phyloP scores from a whole-genome alignment of 1,139 yeast genomes.

The Petasospora rhodanensis region DNA sequence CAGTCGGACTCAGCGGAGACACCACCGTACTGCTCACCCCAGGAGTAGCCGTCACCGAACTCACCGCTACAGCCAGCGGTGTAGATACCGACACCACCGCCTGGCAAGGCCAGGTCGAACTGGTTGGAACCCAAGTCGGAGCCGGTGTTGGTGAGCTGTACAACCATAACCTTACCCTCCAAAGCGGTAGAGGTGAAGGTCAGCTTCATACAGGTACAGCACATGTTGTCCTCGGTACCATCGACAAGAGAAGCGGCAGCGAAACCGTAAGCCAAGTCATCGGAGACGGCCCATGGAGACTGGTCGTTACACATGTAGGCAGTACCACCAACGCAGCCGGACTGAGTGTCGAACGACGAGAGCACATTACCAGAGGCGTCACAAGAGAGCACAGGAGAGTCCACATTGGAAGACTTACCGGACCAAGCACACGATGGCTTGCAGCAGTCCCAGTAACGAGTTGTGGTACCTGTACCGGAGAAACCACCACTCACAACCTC shows the following conservation, averaged over 20 bases:
- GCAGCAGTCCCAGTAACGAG: slow-evolving; percentile 15
- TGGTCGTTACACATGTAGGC: slow-evolving; percentile 15
- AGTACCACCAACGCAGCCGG: slow-evolving; percentile 13
- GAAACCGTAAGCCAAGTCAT: slow-evolving; percentile 13
- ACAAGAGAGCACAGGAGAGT: slow-evolving; percentile 10
- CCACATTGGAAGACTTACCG: slow-evolving; percentile 9
- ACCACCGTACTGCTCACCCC: slow-evolving; percentile 15
- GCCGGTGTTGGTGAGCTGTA: slow-evolving; percentile 14
- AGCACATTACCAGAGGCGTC: slow-evolving; percentile 12
- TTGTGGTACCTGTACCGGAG: slow-evolving; percentile 11
- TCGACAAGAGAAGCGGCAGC: slow-evolving; percentile 14
- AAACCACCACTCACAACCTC: slow-evolving; percentile 5
- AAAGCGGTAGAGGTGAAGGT: slow-evolving; percentile 11
- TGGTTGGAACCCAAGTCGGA: slow-evolving; percentile 10
- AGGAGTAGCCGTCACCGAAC: slow-evolving; percentile 10
- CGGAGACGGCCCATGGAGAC: slow-evolving; percentile 10
- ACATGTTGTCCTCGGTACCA: slow-evolving; percentile 11
- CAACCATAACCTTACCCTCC: slow-evolving; percentile 10
- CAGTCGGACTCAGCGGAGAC: slow-evolving; percentile 6
- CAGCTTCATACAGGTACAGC: slow-evolving; percentile 13
- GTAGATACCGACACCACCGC: slow-evolving; percentile 12
- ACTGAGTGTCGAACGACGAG: slow-evolving; percentile 6
- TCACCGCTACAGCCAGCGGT: slow-evolving; percentile 9
- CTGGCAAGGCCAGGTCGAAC: slow-evolving; percentile 14
- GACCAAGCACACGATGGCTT: slow-evolving; percentile 12